These are phyloP conservation scores for Aspergillus oerlinghausenensis DNA, from an alignment of 2,329 filamentous ascomycete species.

Conservation along the genomic window DNA sequence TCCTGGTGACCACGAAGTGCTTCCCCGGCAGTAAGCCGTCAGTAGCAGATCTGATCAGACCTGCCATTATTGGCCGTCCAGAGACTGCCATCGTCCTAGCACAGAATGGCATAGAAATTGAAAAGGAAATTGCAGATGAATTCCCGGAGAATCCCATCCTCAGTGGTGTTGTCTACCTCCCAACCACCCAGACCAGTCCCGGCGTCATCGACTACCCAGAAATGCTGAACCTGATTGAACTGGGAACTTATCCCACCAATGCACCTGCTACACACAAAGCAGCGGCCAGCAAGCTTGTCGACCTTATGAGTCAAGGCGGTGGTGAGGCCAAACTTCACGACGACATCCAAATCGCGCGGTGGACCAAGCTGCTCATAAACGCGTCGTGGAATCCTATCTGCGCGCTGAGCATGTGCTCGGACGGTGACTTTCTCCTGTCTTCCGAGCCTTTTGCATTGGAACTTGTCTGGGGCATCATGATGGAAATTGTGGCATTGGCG, in stretches of 20 bases:
- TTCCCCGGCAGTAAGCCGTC: conserved; percentile 36
- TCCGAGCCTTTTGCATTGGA: conserved; percentile 33
- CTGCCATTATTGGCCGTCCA: conserved; percentile 32
- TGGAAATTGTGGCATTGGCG: conserved; percentile 43
- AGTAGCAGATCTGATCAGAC: conserved; percentile 32
- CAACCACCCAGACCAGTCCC: conserved; percentile 47
- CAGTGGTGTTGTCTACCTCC: conserved; percentile 53
- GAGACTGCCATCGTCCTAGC: conserved; percentile 54
- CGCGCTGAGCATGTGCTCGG: conserved; percentile 51
- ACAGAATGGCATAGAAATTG: conserved; percentile 60
- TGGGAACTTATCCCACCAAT: conserved; percentile 47
- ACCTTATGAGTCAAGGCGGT: conserved; percentile 41
- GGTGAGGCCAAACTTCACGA: conserved; percentile 47
- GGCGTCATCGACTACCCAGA: conserved; percentile 46
- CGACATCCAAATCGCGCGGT: conserved; percentile 55
- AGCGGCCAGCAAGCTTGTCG: conserved; percentile 35
- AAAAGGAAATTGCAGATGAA: conserved; percentile 47
- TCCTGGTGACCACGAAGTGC: conserved; percentile 47
- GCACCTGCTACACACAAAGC: conserved; percentile 22
- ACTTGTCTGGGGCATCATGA: conserved; percentile 41
- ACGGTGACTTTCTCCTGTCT: conserved; percentile 46
- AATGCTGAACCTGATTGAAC: conserved; percentile 43
- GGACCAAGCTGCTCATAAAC: conserved; percentile 59
- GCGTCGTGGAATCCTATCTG: conserved; percentile 59
- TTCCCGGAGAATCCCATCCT: conserved; percentile 53